Evolutionary conservation across 83 land plant genomes (phyloP), one percentile per base, ranked within the genome.

Genomic region (Diphasiastrum complanatum): DNA sequence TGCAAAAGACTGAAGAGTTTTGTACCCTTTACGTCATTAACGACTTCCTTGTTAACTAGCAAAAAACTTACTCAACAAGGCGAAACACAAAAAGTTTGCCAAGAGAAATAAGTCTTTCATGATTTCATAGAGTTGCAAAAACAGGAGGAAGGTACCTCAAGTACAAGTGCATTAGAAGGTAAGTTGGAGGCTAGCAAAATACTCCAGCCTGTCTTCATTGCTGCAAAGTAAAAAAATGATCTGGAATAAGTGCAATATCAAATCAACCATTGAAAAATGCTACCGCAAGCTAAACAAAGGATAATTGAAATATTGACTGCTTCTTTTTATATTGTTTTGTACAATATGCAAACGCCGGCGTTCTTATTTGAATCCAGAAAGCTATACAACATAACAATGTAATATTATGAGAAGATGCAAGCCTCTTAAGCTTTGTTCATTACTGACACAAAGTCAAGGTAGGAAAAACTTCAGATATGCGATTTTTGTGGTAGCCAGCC

Each of bases 1-100:
- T 33, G 86, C 86, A 58, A 62, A 51, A 30, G 79, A 85, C 90
- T 85, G 63, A 1, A 67, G 59, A 64, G 46, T 25, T 2, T 10
- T 50, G 29, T 32, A 11, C 48, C 33, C 1, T 23, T 19, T 22
- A 71, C 37, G 22, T 14, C 16, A n/a, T 33, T 33, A n/a, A n/a
- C n/a, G n/a, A n/a, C n/a, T n/a, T n/a, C n/a, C n/a, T n/a, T n/a
- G n/a, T n/a, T n/a, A n/a, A n/a, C n/a, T 41, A 12, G 45, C 33
- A 16, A 11, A 68, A 31, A 62, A 14, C 2, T 23, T 31, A 30
- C 3, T 47, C 28, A 28, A 20, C 46, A 33, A 36, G 1, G 24
- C 5, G 8, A 27, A 6, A 25, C 11, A 54, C 20, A 28, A n/a
- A 18, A 70, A 11, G 53, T 20, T 31, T 18, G 22, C 4, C 68